A percentile compares a stretch with the other conserved stretches of the same genome.
phyloP scores from a whole-genome alignment of 305 asterid species.

The Solanum hybrid region DNA sequence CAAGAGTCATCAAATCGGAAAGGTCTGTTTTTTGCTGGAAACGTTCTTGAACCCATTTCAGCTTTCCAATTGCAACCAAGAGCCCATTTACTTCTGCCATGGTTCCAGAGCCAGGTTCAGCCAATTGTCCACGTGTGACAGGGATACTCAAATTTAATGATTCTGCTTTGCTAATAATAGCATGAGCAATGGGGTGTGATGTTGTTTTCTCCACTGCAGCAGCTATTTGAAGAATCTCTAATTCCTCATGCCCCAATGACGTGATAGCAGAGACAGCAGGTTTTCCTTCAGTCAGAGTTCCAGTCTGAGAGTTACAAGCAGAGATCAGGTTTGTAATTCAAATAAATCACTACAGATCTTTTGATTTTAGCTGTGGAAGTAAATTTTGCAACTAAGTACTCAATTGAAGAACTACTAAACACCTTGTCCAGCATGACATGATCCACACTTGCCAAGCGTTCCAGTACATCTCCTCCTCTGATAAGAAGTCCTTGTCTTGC shows the following conservation, averaged over 20 bases:
- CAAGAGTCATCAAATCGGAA: constrained; percentile 51
- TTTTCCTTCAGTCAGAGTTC: constrained; percentile 95
- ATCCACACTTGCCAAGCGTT: constrained; percentile 81
- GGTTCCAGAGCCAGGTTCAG: constrained; percentile 93
- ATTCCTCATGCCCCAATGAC: constrained; percentile 47
- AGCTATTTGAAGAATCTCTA: constrained; percentile 71
- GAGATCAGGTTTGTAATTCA: constrained; percentile 3
- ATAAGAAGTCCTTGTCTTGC: constrained; percentile 92
- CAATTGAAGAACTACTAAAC: constrained; percentile 1
- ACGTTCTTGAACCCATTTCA: constrained; percentile 83
- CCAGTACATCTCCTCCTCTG: constrained; percentile 95
- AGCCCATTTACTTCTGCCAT: constrained; percentile 94
- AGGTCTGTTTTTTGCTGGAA: constrained; percentile 52
- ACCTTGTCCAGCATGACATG: constrained; percentile 80
- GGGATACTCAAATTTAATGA: constrained; percentile 61
- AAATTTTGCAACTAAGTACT: neutral
- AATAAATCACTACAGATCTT: neutral
- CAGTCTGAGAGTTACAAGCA: constrained; percentile 49
- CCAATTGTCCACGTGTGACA: constrained; percentile 65
- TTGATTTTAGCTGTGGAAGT: neutral
- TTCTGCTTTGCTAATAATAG: constrained; percentile 73
- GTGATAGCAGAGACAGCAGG: constrained; percentile 79
- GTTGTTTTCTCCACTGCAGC: constrained; percentile 99
- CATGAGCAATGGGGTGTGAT: constrained; percentile 93
- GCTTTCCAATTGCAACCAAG: constrained; percentile 89